phyloP scores from a whole-genome alignment of 495 filamentous ascomycete genomes.

The Penicillium alfredii region DNA sequence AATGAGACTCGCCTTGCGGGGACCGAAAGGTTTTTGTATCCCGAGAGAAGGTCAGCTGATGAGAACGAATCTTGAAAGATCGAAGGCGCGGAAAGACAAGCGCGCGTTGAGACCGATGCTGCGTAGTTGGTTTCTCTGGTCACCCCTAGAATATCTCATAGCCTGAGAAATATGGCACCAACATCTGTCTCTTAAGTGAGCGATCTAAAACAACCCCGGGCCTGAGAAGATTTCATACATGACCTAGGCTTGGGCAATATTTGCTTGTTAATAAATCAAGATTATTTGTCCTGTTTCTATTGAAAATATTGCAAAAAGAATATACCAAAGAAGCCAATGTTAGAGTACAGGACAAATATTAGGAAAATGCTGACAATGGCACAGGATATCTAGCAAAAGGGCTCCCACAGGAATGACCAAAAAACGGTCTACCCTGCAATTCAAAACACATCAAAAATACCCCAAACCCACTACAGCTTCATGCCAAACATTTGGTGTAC shows the following conservation, averaged over 20 bases:
- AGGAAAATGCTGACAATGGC: background rate
- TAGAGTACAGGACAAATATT: slow-evolving; percentile 12
- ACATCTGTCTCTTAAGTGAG: too few relatives aligned
- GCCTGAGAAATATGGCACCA: too few relatives aligned
- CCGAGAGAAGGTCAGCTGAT: slow-evolving; percentile 12
- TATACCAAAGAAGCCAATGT: slow-evolving; percentile 5
- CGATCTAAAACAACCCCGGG: too few relatives aligned
- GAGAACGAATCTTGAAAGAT: slow-evolving; percentile 5
- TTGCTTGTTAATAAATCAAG: too few relatives aligned
- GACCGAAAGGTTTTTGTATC: slow-evolving; percentile 1
- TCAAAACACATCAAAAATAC: slow-evolving; percentile 4
- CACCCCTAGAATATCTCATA: slow-evolving; percentile 1
- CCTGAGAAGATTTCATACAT: too few relatives aligned
- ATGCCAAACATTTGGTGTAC: slow-evolving; percentile 90
- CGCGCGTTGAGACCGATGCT: too few relatives aligned
- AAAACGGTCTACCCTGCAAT: slow-evolving; percentile 2
- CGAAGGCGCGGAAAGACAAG: too few relatives aligned
- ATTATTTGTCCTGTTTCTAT: slow-evolving; percentile 5
- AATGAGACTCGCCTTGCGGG: background rate
- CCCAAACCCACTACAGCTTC: slow-evolving; percentile 75
- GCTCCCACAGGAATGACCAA: too few relatives aligned
- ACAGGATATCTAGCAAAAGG: slow-evolving; percentile 1
- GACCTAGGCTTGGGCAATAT: too few relatives aligned
- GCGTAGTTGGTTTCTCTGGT: slow-evolving; percentile 10
- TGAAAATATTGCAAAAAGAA: background rate